These are phyloP conservation scores for Triadica sebifera DNA, from an alignment of 345 rosid genomes.

Conservation along the genomic window DNA sequence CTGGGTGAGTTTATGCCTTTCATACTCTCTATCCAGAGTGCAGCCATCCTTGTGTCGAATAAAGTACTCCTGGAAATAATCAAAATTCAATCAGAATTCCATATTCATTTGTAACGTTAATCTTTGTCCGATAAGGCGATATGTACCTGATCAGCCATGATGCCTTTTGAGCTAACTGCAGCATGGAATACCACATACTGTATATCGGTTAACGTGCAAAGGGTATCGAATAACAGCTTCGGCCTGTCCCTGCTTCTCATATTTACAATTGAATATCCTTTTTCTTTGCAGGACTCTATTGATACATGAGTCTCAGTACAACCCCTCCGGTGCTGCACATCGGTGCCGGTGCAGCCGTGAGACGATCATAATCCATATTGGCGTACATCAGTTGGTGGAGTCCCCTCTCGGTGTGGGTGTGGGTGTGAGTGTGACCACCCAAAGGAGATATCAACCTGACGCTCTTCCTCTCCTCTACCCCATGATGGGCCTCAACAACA, in stretches of 20 bases:
- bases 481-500: slow-evolving; percentile 70
- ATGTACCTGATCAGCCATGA: slow-evolving; percentile 64
- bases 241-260: slow-evolving; percentile 70
- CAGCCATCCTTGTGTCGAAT: slow-evolving; percentile 73
- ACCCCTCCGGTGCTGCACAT: slow-evolving; percentile 40
- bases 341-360: slow-evolving; percentile 40
- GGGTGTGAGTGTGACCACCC: slow-evolving; percentile 55
- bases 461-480: slow-evolving; percentile 48
- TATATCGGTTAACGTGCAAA: slow-evolving; percentile 73
- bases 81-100: not conserved
- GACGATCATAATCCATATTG: slow-evolving; percentile 61
- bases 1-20: slow-evolving; percentile 51
- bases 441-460: slow-evolving; percentile 50
- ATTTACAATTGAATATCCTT: slow-evolving; percentile 70
- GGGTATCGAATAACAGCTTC: slow-evolving; percentile 78
- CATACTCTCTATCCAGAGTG: slow-evolving; percentile 52
- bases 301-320: slow-evolving; percentile 59
- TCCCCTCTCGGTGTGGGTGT: slow-evolving; percentile 80
- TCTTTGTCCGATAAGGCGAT: not conserved
- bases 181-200: slow-evolving; percentile 88
- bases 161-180: slow-evolving; percentile 60
- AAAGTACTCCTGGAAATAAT: slow-evolving; percentile 65
- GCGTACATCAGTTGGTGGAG: slow-evolving; percentile 83
- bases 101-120: not conserved
- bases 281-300: slow-evolving; percentile 62